Conservation (phyloP, 2,329 filamentous ascomycete species). For the Beauveria sp. region DNA sequence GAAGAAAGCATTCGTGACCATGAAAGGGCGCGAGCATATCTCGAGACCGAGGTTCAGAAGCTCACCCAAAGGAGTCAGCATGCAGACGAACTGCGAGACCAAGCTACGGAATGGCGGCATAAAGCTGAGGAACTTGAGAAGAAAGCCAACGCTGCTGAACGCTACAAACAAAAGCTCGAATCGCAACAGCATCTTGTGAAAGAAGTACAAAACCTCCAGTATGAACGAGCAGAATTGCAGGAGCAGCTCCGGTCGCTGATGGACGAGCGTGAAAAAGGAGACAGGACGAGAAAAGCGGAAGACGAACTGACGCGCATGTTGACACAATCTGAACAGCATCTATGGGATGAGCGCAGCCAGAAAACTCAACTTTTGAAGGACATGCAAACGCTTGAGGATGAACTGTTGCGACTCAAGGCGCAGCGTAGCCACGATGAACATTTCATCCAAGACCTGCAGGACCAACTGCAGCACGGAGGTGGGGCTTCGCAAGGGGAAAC, state of each 20-base stretch:
- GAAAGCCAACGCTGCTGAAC: constrained; percentile 55
- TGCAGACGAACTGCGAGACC: constrained; percentile 47
- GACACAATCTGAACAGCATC: constrained; percentile 32
- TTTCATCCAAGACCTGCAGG: constrained; percentile 51
- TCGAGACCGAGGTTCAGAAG: constrained; percentile 46
- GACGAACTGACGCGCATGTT: constrained; percentile 34
- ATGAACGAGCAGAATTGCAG: constrained; percentile 46
- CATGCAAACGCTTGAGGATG: constrained; percentile 35
- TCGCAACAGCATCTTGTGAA: constrained; percentile 46
- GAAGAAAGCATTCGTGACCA: constrained; percentile 47
- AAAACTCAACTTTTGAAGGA: constrained; percentile 40
- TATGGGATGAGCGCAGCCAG: constrained; percentile 36
- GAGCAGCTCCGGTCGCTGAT: constrained; percentile 35
- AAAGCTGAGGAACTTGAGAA: constrained; percentile 51
- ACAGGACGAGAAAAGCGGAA: constrained; percentile 28
- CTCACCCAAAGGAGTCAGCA: constrained; percentile 40
- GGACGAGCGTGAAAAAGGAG: constrained; percentile 26
- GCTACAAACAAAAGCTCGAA: constrained; percentile 56
- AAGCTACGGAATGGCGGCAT: constrained; percentile 51
- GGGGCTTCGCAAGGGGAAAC: constrained; percentile 15
- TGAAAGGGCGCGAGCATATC: constrained; percentile 37
- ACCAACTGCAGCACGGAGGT: constrained; percentile 41
- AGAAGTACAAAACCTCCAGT: constrained; percentile 47
- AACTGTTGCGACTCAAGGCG: constrained; percentile 39
- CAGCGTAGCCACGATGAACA: constrained; percentile 43